Evolutionary conservation across 352 stramenopile genomes (phyloP), one percentile per base, ranked within the genome.

Genomic region (Globisporangium rhizosaccharum): DNA sequence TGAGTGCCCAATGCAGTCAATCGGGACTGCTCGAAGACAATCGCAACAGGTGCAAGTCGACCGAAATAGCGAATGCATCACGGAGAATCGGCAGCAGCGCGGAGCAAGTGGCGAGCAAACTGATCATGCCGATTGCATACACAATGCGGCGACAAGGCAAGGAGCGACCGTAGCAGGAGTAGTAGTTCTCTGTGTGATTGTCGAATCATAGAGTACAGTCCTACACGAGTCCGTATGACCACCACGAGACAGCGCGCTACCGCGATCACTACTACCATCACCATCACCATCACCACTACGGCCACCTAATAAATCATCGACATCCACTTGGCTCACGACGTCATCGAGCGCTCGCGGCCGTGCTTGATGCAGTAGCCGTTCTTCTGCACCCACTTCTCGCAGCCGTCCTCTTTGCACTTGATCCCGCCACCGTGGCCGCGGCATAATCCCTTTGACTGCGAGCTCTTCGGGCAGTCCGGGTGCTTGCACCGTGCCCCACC

Each of bases 321-420:
- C 26, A 51, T 15, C 36, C 41, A 26, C n/a, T 23, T 23, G n/a
- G 9, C 44, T 82, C 65, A 90, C 39, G 78, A 75, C 36, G 71
- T 87, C 73, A 82, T 76, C 23, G 81, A 57, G 63, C 68, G 73
- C 62, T 93, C 85, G 63, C 85, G 83, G 53, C 83, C 85, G 66
- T 94, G 85, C 71, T 93, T 92, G 68, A 93, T 93, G 70, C 85
- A 94, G 67, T 91, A 94, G 53, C 83, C 85, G 61, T 93, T 93
- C 74, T 90, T 92, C 71, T 94, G 85, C 62, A 93, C 83, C 83
- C 85, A 92, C 68, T 94, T 94, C 57, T 92, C 85, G 54, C 85
- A 94, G 17, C 85, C 81, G 51, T 90, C 82, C 44, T 84, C 79
- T 65, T 92, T 94, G 61, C 85, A 94, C 67, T 92, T 92, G 59